A percentile compares a stretch with the other conserved stretches of the same genome.
Evolutionary conservation across 805 yeast species (phyloP).

Genomic region (Hanseniaspora clermontiae): DNA sequence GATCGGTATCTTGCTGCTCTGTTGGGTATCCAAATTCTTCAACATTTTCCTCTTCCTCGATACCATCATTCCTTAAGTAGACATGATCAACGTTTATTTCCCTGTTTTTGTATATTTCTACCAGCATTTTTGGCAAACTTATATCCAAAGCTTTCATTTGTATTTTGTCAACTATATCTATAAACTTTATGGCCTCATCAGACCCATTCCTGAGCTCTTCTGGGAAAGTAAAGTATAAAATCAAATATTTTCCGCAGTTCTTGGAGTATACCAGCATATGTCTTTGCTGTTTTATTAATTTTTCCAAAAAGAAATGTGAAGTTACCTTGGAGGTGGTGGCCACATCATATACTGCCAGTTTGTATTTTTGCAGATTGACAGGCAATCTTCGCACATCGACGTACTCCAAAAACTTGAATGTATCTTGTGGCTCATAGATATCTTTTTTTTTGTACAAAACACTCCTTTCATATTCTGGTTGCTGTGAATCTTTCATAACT

Average conservation of each 20-base stretch:
- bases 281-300: slow-evolving; percentile 7
- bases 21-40: background rate
- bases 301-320: slow-evolving; percentile 13
- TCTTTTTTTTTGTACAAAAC: background rate
- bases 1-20: background rate
- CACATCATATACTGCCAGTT: background rate
- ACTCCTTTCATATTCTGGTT: background rate
- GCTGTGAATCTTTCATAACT: background rate
- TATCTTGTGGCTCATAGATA: background rate
- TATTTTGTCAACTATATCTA: background rate
- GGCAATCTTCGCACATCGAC: slow-evolving; percentile 13
- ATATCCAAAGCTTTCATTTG: slow-evolving; percentile 9
- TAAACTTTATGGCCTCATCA: background rate
- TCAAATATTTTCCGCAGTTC: background rate
- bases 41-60: background rate
- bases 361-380: background rate
- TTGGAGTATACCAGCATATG: slow-evolving; percentile 10
- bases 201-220: background rate
- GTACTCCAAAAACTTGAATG: slow-evolving; percentile 10
- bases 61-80: background rate
- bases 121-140: background rate
- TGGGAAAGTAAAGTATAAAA: background rate
- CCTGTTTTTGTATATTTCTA: slow-evolving; percentile 1
- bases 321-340: slow-evolving; percentile 10
- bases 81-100: background rate